Evolutionary conservation across 179 eudicot genomes (phyloP).

Genomic region (Sideroxylon spinosum): DNA sequence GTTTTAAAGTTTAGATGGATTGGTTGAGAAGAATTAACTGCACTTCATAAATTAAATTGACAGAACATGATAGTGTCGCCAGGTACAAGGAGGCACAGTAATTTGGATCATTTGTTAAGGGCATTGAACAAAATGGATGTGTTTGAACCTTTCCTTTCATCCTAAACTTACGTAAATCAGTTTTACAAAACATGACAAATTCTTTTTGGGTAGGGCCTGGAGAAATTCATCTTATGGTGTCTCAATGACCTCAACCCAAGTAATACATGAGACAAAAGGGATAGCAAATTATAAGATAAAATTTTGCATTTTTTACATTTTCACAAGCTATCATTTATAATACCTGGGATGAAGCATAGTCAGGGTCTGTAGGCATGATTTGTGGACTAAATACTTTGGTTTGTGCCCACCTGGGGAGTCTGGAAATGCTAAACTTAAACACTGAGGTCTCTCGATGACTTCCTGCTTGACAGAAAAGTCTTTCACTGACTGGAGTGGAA

Average conservation of each 20-base stretch:
- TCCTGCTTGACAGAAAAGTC: conserved; percentile 21
- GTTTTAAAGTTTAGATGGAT: neutral
- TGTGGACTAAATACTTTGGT: conserved; percentile 27
- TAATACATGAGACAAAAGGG: neutral
- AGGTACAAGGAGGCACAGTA: neutral
- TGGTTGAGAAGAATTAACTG: conserved; percentile 11
- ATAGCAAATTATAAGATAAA: neutral
- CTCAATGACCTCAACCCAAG: neutral
- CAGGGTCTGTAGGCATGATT: conserved; percentile 15
- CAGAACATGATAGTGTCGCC: neutral
- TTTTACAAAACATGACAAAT: neutral
- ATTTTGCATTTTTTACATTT: neutral
- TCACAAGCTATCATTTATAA: neutral
- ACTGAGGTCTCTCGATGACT: conserved; percentile 23
- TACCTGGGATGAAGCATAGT: conserved; percentile 32
- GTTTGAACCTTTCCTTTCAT: neutral
- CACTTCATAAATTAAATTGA: neutral
- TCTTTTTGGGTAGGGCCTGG: neutral
- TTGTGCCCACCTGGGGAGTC: conserved; percentile 60
- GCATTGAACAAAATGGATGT: neutral
- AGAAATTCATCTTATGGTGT: neutral
- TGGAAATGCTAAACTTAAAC: conserved; percentile 50
- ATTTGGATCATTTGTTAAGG: neutral
- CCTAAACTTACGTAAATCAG: neutral
- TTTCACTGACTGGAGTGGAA: conserved; percentile 16